Conservation (phyloP, 441 rosid genomes). For the Aquilaria agallochum region DNA sequence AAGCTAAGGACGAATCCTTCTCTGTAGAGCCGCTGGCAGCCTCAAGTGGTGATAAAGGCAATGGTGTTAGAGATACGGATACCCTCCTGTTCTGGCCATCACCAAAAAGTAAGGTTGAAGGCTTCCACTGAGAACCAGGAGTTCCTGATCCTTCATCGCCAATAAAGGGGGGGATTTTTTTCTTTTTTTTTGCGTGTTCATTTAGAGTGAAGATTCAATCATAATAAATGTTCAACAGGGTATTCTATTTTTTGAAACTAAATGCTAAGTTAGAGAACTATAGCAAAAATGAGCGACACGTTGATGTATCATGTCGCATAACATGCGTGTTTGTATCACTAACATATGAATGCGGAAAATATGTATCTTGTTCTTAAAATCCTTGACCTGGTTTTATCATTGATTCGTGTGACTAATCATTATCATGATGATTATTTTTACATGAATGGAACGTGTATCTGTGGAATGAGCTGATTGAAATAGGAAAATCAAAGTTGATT, state of each 20-base stretch:
- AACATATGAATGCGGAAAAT: no score
- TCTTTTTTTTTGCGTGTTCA: no score
- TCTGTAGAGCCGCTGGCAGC: slow-evolving; percentile 1
- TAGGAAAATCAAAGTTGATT: slow-evolving; percentile 8
- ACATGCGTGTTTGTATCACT: no score
- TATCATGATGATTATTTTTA: background rate
- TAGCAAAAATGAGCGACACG: no score
- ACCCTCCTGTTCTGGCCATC: slow-evolving; percentile 9
- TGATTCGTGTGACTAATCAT: background rate
- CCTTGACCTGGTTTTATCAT: background rate
- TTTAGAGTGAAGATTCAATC: no score
- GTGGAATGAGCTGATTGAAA: slow-evolving; percentile 9
- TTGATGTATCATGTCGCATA: no score
- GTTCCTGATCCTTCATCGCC: no score
- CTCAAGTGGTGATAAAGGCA: slow-evolving; percentile 9
- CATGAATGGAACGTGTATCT: background rate
- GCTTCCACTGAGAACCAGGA: background rate
- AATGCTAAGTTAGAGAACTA: no score
- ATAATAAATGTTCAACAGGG: no score
- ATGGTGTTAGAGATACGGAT: slow-evolving; percentile 12
- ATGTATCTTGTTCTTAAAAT: background rate
- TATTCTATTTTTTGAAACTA: no score
- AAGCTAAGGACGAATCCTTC: slow-evolving; percentile 22
- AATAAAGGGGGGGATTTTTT: no score
- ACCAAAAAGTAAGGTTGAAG: no score